These are phyloP conservation scores for Tuctoria greenei DNA, from an alignment of 176 grass and related monocot species.

Conservation along the genomic window DNA sequence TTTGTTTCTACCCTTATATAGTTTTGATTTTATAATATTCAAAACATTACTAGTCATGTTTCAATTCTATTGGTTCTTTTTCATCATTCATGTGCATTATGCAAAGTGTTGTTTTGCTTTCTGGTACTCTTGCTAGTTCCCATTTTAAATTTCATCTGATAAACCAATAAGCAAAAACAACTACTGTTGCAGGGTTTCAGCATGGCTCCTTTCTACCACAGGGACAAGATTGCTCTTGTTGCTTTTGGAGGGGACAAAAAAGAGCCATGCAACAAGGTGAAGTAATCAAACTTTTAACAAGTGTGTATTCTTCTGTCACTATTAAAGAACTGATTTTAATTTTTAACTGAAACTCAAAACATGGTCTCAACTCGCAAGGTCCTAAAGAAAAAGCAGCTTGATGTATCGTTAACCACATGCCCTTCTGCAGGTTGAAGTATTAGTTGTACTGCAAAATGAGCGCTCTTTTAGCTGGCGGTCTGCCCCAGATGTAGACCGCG, in stretches of 20 bases:
- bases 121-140: not conserved
- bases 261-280: slow-evolving; percentile 82
- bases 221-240: slow-evolving; percentile 77
- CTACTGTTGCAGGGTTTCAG: slow-evolving; percentile 70
- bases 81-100: no score
- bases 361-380: not conserved
- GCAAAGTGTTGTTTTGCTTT: not conserved
- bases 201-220: slow-evolving; percentile 83
- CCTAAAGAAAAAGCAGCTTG: not conserved
- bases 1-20: not conserved
- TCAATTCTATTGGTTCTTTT: no score
- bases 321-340: slow-evolving; percentile 13
- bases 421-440: slow-evolving; percentile 76
- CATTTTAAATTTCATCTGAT: slow-evolving; percentile 28
- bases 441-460: slow-evolving; percentile 75
- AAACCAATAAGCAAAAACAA: slow-evolving; percentile 15
- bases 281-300: not conserved
- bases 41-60: no score
- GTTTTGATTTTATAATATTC: not conserved
- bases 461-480: slow-evolving; percentile 84
- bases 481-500: slow-evolving; percentile 70
- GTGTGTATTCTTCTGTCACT: slow-evolving; percentile 18
- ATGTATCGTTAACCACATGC: slow-evolving; percentile 9
- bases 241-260: slow-evolving; percentile 98
- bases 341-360: slow-evolving; percentile 16